A percentile compares a stretch with the other conserved stretches of the same genome.
phyloP scores from a whole-genome alignment of 768 basidiomycete species.

The Pleurotus cornucopiae region DNA sequence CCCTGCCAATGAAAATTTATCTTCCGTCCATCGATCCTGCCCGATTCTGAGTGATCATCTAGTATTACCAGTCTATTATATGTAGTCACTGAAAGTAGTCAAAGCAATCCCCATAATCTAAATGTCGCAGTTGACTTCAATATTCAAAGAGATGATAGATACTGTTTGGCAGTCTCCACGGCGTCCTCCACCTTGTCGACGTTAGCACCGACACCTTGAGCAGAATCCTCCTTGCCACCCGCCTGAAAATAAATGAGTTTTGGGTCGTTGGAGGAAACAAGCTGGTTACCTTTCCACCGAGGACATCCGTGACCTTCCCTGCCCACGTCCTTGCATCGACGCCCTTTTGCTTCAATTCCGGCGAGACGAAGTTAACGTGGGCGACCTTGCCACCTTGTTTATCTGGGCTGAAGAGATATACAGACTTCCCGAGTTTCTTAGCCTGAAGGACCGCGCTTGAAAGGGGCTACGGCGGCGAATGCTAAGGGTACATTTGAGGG shows the following conservation, averaged over 20 bases:
- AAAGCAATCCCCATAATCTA: not conserved
- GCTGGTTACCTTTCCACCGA: slow-evolving; percentile 81
- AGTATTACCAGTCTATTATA: too few relatives aligned
- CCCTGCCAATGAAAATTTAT: too few relatives aligned
- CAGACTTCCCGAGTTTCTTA: slow-evolving; percentile 77
- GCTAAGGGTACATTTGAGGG: not conserved
- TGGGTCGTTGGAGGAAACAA: not conserved
- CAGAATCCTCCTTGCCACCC: slow-evolving; percentile 91
- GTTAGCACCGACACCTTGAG: slow-evolving; percentile 83
- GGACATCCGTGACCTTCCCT: slow-evolving; percentile 62
- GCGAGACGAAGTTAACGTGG: slow-evolving; percentile 80
- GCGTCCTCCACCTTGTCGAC: slow-evolving; percentile 64
- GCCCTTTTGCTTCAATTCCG: slow-evolving; percentile 52
- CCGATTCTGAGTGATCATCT: too few relatives aligned
- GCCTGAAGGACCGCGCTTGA: slow-evolving; percentile 72
- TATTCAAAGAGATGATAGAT: slow-evolving; percentile 17
- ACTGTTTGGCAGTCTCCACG: slow-evolving; percentile 47
- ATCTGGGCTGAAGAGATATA: slow-evolving; percentile 87
- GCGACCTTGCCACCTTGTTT: slow-evolving; percentile 66
- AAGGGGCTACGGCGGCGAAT: slow-evolving; percentile 46
- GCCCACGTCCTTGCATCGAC: slow-evolving; percentile 92
- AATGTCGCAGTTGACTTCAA: not conserved
- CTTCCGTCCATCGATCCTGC: too few relatives aligned
- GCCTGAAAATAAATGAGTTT: slow-evolving; percentile 45
- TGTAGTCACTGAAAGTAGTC: not conserved